These are phyloP conservation scores for Mycena olivaceomarginata DNA, from an alignment of 768 basidiomycete species.

Conservation along the genomic window DNA sequence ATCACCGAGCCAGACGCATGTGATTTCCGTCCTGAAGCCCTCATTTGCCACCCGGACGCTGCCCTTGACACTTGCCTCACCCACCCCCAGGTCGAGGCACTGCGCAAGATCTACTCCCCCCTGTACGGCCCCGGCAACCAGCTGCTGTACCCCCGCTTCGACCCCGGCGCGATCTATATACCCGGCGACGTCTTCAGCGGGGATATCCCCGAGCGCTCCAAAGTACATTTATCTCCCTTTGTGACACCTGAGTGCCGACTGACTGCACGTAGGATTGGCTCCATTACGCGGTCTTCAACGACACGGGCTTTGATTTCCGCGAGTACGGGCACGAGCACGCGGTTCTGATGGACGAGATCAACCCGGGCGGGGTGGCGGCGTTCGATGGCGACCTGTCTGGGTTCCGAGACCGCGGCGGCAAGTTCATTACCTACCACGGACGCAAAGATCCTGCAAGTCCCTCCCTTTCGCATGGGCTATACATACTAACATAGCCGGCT, in stretches of 20 bases:
- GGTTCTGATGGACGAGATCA: constrained; percentile 13
- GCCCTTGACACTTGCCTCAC: constrained; percentile 39
- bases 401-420: constrained; percentile 48
- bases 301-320: constrained; percentile 23
- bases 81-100: constrained; percentile 43
- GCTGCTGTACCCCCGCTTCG: constrained; percentile 42
- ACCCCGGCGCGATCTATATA: constrained; percentile 35
- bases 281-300: constrained; percentile 38
- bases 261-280: constrained; percentile 31
- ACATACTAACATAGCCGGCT: too few species aligned
- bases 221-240: background rate
- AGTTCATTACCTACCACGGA: constrained; percentile 51
- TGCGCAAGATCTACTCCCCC: constrained; percentile 48
- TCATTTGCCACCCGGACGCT: constrained; percentile 35
- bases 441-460: constrained; percentile 27
- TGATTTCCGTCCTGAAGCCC: constrained; percentile 45
- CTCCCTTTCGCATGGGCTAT: too few species aligned
- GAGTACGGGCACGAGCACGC: constrained; percentile 23
- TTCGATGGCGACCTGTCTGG: constrained; percentile 1
- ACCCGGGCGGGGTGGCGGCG: constrained; percentile 21
- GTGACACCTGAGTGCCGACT: background rate
- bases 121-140: constrained; percentile 40
- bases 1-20: constrained; percentile 50
- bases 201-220: background rate
- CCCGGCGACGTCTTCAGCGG: constrained; percentile 6